These are phyloP conservation scores for Huntiella abstrusa DNA, from an alignment of 2,329 filamentous ascomycete species.

Conservation along the genomic window DNA sequence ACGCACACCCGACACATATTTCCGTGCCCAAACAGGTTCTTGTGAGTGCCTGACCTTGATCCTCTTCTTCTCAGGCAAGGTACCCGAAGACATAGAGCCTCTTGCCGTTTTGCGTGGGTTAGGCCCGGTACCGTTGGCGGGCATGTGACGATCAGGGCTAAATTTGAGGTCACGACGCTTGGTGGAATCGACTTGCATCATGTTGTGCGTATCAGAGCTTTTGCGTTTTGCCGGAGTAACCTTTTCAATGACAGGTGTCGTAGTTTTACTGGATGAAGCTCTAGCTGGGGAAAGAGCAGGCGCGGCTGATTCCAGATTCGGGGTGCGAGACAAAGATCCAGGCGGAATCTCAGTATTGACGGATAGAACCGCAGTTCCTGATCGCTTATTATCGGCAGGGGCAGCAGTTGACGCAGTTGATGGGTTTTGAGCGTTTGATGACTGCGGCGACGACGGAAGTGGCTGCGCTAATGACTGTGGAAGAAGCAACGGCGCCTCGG, in stretches of 20 bases:
- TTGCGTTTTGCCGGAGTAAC: constrained; percentile 28
- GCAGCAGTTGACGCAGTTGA: too few species aligned
- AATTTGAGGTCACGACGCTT: constrained; percentile 8
- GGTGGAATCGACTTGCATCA: constrained; percentile 8
- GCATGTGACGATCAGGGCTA: constrained; percentile 2
- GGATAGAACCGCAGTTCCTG: too few species aligned
- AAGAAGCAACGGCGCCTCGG: too few species aligned
- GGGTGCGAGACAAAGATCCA: too few species aligned
- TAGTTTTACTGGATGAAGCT: constrained; percentile 1
- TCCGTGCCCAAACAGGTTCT: constrained; percentile 31
- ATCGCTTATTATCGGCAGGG: too few species aligned
- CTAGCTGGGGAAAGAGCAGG: neutral
- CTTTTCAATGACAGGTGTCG: constrained; percentile 14
- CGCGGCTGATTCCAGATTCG: neutral
- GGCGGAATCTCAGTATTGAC: too few species aligned
- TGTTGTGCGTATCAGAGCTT: constrained; percentile 24
- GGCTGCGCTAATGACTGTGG: too few species aligned
- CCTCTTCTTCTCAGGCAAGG: constrained; percentile 19
- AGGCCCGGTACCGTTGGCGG: neutral
- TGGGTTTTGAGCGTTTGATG: too few species aligned
- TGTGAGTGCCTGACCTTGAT: constrained; percentile 19
- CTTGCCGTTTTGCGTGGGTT: constrained; percentile 9
- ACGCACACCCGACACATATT: constrained; percentile 18
- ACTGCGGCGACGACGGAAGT: too few species aligned
- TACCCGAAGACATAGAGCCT: constrained; percentile 1